Evolutionary conservation across 768 basidiomycete genomes (phyloP).

Genomic region (Lactarius hengduanensis): DNA sequence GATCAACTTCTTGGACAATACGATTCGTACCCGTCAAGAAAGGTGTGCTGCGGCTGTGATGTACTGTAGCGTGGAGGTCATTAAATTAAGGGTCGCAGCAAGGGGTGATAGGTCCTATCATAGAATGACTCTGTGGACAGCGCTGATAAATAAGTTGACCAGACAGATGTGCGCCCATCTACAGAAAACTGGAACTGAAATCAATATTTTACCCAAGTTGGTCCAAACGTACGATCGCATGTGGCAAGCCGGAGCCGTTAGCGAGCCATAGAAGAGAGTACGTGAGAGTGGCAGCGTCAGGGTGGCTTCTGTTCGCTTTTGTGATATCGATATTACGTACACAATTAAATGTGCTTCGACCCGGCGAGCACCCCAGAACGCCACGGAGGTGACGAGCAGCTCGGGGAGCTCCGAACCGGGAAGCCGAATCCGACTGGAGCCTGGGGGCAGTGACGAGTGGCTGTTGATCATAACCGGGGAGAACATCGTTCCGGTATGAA

Average conservation of each 20-base stretch:
- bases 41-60: neutral
- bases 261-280: neutral
- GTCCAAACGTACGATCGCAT: neutral
- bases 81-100: neutral
- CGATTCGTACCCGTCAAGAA: neutral
- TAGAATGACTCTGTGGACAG: neutral
- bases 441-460: neutral
- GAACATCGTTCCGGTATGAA: neutral
- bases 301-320: neutral
- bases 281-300: neutral
- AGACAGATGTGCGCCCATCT: neutral
- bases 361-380: neutral
- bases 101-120: neutral
- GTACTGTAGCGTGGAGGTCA: neutral
- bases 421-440: neutral
- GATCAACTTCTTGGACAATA: neutral
- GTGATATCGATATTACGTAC: neutral
- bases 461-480: neutral
- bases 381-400: neutral
- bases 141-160: neutral
- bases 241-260: neutral
- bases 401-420: neutral
- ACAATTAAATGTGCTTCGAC: neutral
- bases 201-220: neutral
- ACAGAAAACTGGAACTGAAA: neutral